Base-by-base conservation (phyloP, 768 basidiomycete species). In the Mrakia hoshinonis region DNA sequence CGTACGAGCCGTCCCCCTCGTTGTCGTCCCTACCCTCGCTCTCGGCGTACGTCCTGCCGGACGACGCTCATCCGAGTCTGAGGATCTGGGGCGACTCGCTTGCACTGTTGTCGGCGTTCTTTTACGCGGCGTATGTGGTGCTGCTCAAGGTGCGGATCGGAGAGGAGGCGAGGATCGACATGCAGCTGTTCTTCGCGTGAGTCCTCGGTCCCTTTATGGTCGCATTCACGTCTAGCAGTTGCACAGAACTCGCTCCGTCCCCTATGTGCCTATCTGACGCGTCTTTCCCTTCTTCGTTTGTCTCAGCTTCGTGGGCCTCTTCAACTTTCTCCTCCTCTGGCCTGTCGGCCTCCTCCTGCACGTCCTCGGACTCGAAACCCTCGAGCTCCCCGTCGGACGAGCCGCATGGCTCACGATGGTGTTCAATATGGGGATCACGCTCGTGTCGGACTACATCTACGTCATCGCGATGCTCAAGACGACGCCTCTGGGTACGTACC, bases 91-190 rank as follows among this genome's bases (percentile, higher is more conserved):
- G 96, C 31, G 95, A 99, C 78, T 75, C 83, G 47, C 84, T 97
- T 5, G 92, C 94, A 0, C 82, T 97, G 38, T 76, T 91, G n/a
- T 91, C 90, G 7, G 92, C 94, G 1, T 74, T 91, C 6, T 89
- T 89, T 78, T 97, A 96, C 78, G 89, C 92, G 0, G 79, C 89
- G 58, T 98, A 98, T 79, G 87, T 93, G 54, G 88, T 89, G 74
- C 83, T 95, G 62, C 84, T 98, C 76, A 98, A 97, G 80, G 89
- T 93, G 55, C 86, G 86, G 69, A 89, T 96, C 66, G 85, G 84
- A 54, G 83, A 84, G 46, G 91, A 94, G 77, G 88, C 89, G 5
- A 84, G 91, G 67, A 85, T 93, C 75, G 87, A 94, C 78, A 93
- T 94, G 92, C 89, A 92, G 74, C 83, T 94, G 58, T 61, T 61